Conservation (phyloP, 2,329 filamentous ascomycete species). For the Aureobasidium sp. region DNA sequence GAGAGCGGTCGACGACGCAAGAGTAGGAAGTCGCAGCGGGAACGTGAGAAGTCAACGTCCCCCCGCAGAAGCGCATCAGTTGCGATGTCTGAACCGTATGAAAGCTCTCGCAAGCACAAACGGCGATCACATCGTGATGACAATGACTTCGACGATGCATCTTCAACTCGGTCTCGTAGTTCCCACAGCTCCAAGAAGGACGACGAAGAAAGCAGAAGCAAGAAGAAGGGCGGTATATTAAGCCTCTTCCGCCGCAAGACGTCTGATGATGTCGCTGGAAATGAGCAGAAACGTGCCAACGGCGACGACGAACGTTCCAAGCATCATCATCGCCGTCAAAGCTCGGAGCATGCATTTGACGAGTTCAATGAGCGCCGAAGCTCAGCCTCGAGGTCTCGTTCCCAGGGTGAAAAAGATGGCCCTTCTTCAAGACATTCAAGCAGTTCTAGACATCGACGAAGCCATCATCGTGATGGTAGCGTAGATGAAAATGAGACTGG, state of each 20-base stretch:
- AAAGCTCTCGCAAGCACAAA: constrained; percentile 20
- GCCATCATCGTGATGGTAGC: constrained; percentile 18
- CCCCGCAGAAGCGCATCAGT: constrained; percentile 31
- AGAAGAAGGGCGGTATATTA: constrained; percentile 39
- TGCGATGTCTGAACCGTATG: constrained; percentile 34
- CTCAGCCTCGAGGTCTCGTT: constrained; percentile 17
- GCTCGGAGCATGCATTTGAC: constrained; percentile 22
- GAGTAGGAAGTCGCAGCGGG: constrained; percentile 25
- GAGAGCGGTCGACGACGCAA: constrained; percentile 27
- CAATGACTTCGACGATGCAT: constrained; percentile 34
- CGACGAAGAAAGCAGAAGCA: constrained; percentile 35
- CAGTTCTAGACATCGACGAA: constrained; percentile 17
- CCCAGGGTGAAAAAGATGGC: constrained; percentile 20
- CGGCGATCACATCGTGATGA: constrained; percentile 32
- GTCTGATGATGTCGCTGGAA: constrained; percentile 30
- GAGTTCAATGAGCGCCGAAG: constrained; percentile 15
- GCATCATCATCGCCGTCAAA: constrained; percentile 32
- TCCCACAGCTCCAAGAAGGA: constrained; percentile 23
- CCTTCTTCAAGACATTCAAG: constrained; percentile 17
- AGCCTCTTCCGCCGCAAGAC: constrained; percentile 40
- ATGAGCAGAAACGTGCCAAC: constrained; percentile 23
- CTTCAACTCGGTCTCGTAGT: constrained; percentile 28
- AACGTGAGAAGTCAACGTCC: constrained; percentile 22
- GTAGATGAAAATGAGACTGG: constrained; percentile 17
- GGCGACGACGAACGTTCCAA: constrained; percentile 38